These are phyloP conservation scores for Escallonia rubra DNA, from an alignment of 129 eudicot species.

Conservation along the genomic window DNA sequence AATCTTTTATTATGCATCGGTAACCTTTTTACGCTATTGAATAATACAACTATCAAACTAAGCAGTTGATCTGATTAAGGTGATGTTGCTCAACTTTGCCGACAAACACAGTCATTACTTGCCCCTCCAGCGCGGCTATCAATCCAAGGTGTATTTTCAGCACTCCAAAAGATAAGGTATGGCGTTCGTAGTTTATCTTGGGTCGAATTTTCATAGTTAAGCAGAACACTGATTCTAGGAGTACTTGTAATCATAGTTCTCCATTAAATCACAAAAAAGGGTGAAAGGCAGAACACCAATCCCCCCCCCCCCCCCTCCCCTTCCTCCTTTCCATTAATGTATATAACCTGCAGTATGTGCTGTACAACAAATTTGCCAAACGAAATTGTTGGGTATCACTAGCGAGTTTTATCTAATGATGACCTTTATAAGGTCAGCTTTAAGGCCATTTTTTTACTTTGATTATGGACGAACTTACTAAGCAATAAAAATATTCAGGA, in stretches of 20 bases:
- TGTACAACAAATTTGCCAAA: too few relatives aligned
- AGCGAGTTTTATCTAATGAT: too few relatives aligned
- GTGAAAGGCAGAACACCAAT: too few relatives aligned
- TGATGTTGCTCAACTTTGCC: constrained; percentile 98
- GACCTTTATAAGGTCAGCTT: too few relatives aligned
- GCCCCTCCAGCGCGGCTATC: constrained; percentile 78
- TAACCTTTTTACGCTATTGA: not conserved
- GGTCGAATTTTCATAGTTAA: not conserved
- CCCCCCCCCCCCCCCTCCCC: too few relatives aligned
- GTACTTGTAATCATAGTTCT: not conserved
- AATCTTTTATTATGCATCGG: not conserved
- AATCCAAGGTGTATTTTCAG: constrained; percentile 68
- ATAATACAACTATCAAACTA: constrained; percentile 4
- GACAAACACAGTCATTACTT: constrained; percentile 83
- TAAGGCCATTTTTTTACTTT: too few relatives aligned
- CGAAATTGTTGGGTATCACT: too few relatives aligned
- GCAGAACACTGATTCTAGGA: not conserved
- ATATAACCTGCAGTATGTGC: too few relatives aligned
- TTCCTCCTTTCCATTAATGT: too few relatives aligned
- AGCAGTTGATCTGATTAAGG: constrained; percentile 45
- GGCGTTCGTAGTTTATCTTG: not conserved
- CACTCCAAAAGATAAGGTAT: constrained; percentile 84
- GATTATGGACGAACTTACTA: too few relatives aligned
- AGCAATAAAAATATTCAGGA: too few relatives aligned
- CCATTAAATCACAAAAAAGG: too few relatives aligned